Evolutionary conservation across 768 basidiomycete genomes (phyloP).

Genomic region (Trametes punicea): DNA sequence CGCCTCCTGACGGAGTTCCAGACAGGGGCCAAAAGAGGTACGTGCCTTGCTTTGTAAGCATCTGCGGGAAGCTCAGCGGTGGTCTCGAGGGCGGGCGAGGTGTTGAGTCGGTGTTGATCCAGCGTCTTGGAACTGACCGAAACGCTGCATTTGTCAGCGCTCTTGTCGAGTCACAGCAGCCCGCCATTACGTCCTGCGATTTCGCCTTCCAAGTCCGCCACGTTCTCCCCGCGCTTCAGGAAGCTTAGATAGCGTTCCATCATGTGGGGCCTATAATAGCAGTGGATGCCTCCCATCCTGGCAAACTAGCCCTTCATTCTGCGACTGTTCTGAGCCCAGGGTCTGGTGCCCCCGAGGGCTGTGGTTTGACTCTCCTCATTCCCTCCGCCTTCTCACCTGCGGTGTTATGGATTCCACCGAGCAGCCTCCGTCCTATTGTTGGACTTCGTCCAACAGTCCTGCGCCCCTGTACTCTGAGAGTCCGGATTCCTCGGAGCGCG

Average conservation of each 20-base stretch:
- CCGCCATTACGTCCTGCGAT: slow-evolving; percentile 13
- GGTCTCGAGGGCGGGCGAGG: no score
- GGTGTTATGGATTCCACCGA: slow-evolving; percentile 9
- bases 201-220: slow-evolving; percentile 6
- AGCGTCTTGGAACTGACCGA: background rate
- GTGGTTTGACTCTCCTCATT: background rate
- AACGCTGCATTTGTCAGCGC: slow-evolving; percentile 6
- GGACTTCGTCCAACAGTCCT: slow-evolving; percentile 8
- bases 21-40: background rate
- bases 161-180: slow-evolving; percentile 4
- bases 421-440: slow-evolving; percentile 13
- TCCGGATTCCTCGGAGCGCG: slow-evolving; percentile 33
- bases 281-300: background rate
- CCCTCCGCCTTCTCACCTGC: background rate
- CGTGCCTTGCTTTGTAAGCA: slow-evolving; percentile 16
- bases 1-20: slow-evolving; percentile 1
- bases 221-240: slow-evolving; percentile 2
- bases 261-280: slow-evolving; percentile 6
- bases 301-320: no score
- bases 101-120: background rate
- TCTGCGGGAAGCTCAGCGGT: no score
- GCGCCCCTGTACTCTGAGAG: slow-evolving; percentile 29
- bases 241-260: slow-evolving; percentile 7
- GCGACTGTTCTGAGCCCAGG: no score
- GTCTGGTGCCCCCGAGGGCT: no score